Base-by-base conservation (phyloP, 305 asterid genomes). In the Solanum chacoense region DNA sequence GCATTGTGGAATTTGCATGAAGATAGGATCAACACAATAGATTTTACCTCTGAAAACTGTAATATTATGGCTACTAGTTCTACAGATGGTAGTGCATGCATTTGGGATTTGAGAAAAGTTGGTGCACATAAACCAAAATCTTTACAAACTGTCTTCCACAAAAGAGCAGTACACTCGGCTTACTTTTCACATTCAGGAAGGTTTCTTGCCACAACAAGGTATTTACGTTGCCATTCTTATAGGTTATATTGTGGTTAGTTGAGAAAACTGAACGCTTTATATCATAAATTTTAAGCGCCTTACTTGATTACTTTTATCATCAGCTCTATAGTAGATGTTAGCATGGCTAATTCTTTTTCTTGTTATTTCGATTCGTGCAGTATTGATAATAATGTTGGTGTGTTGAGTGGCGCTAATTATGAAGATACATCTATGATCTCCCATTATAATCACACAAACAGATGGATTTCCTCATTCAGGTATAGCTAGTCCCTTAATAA, bases 141-240 rank as follows among this genome's bases (percentile, higher is more conserved):
- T 59, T 87, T 97, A 92, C 93, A 63, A 87, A 91, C 91, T 59
- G 88, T 95, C 91, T 55, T 29, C 88, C 99, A 96, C 91, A 88
- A 91, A 89, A 91, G 94, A 88, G 93, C 96, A 86, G 96, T 97
- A 84, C 94, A 96, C 78, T 94, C 99, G 83, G 98, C 99, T 89
- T 95, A 94, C 90, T 96, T 97, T 92, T 97, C 98, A 81, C 97
- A 96, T 55, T 91, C 96, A n/a, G 99, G 99, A 92, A 93, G 91
- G 89, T 88, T 88, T 91, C 94, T 97, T 91, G 99, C 97, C 10
- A 94, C 99, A 88, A 97, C 99, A 88, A 96, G 99, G 99, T 96
- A 29, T 40, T 86, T 32, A 11, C 13, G 28, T 12, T 29, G 28
- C 76, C 35, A 67, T 50, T 74, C 55, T 74, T 16, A 40, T 31